phyloP scores from a whole-genome alignment of 495 filamentous ascomycete species.

The Xylaria palmicola region DNA sequence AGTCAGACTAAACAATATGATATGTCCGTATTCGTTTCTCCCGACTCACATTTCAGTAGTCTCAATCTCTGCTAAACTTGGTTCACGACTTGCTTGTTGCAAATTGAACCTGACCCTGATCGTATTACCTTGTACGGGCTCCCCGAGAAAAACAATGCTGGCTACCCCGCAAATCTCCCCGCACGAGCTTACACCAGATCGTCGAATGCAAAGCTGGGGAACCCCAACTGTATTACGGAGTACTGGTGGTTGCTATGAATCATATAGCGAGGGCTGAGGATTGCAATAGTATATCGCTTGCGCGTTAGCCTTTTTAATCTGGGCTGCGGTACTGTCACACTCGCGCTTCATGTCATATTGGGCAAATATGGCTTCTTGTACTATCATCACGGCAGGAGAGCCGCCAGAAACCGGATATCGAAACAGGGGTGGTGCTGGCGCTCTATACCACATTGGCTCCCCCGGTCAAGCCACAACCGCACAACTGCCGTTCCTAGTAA shows the following conservation, averaged over 20 bases:
- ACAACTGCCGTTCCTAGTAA: constrained; percentile 18
- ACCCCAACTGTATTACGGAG: neutral
- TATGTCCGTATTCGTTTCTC: neutral
- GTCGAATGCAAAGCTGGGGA: constrained; percentile 5
- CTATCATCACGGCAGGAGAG: neutral
- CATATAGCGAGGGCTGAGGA: too few relatives aligned
- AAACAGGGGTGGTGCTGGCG: constrained; percentile 1
- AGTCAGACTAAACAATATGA: neutral
- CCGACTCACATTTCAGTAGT: neutral
- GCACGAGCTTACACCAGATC: neutral
- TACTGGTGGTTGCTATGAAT: too few relatives aligned
- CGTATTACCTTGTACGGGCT: neutral
- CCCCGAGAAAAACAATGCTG: neutral
- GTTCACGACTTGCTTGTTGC: too few relatives aligned
- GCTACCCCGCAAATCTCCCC: constrained; percentile 11
- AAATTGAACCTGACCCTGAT: neutral
- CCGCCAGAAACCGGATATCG: neutral
- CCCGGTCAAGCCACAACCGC: constrained; percentile 3
- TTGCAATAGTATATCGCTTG: neutral
- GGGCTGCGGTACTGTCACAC: too few relatives aligned
- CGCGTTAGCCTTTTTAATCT: too few relatives aligned
- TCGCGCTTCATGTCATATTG: too few relatives aligned
- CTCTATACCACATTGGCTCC: constrained; percentile 6
- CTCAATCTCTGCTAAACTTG: neutral
- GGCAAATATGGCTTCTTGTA: neutral